Percentiles rank a stretch among this genome's conserved stretches.
These are phyloP conservation scores for Krasilnikovozyma curviuscula DNA, from an alignment of 768 basidiomycete species.

Conservation along the genomic window DNA sequence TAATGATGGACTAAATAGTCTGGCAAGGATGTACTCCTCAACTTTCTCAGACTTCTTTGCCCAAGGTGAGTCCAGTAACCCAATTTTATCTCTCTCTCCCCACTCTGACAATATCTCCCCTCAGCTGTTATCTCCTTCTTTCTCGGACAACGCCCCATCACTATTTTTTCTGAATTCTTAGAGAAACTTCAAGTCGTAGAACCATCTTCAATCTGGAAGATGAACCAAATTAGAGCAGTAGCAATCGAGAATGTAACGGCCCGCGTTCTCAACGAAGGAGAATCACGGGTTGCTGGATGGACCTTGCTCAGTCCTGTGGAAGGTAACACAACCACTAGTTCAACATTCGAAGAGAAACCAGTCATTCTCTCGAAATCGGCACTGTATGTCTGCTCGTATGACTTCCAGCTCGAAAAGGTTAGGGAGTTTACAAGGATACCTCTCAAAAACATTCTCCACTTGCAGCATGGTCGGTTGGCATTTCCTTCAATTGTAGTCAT, in stretches of 20 bases:
- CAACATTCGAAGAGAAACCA: constrained; percentile 84
- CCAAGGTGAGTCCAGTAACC: constrained; percentile 30
- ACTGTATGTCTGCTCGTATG: constrained; percentile 36
- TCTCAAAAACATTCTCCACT: constrained; percentile 51
- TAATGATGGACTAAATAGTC: constrained; percentile 86
- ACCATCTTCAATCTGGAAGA: constrained; percentile 65
- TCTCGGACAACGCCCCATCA: constrained; percentile 64
- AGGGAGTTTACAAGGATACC: constrained; percentile 77
- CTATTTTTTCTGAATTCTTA: constrained; percentile 86
- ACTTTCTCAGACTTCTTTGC: constrained; percentile 84
- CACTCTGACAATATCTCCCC: neutral
- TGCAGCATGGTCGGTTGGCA: constrained; percentile 44
- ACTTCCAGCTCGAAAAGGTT: constrained; percentile 82
- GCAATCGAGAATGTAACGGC: constrained; percentile 76
- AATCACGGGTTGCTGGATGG: constrained; percentile 68
- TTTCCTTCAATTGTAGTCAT: neutral
- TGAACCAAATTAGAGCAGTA: constrained; percentile 75
- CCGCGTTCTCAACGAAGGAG: constrained; percentile 53
- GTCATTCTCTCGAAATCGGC: constrained; percentile 37
- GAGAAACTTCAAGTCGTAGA: constrained; percentile 77
- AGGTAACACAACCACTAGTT: constrained; percentile 47
- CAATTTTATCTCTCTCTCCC: neutral
- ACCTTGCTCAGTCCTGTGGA: constrained; percentile 72
- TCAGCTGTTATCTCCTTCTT: constrained; percentile 73
- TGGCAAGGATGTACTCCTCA: constrained; percentile 44